phyloP scores from a whole-genome alignment of 768 basidiomycete genomes.

The Rhizopogon roseolus region DNA sequence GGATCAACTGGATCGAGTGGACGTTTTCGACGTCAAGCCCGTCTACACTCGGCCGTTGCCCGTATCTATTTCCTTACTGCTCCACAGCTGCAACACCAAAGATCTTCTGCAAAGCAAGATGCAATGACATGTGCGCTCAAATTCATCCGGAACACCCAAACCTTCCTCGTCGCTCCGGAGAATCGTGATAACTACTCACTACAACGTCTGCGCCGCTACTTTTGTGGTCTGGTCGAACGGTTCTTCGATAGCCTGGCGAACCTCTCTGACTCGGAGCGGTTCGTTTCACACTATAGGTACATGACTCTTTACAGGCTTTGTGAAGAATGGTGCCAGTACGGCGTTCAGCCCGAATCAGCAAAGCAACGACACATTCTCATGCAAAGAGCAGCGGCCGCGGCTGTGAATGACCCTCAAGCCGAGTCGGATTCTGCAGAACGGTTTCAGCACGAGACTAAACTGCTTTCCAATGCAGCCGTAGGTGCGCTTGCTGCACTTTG shows the following conservation, averaged over 20 bases:
- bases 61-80: conserved; percentile 87
- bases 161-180: conserved; percentile 68
- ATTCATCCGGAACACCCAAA: conserved; percentile 80
- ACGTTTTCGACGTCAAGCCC: conserved; percentile 68
- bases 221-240: conserved; percentile 85
- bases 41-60: conserved; percentile 80
- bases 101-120: conserved; percentile 62
- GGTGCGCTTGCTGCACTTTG: conserved; percentile 85
- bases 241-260: conserved; percentile 73
- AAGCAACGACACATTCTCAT: conserved; percentile 68
- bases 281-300: conserved; percentile 71
- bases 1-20: conserved; percentile 39
- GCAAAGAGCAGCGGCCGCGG: conserved; percentile 58
- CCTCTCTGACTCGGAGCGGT: conserved; percentile 71
- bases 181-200: conserved; percentile 72
- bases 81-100: conserved; percentile 65
- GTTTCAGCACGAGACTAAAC: conserved; percentile 64
- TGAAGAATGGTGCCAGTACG: conserved; percentile 92
- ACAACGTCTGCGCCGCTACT: conserved; percentile 82
- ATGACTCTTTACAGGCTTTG: conserved; percentile 79
- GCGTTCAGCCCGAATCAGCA: conserved; percentile 65
- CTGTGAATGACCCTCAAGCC: conserved; percentile 48
- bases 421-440: conserved; percentile 50
- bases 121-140: conserved; percentile 78
- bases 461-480: conserved; percentile 78